Base-by-base conservation (phyloP, 148 eudicot species). In the Silene uniflora region DNA sequence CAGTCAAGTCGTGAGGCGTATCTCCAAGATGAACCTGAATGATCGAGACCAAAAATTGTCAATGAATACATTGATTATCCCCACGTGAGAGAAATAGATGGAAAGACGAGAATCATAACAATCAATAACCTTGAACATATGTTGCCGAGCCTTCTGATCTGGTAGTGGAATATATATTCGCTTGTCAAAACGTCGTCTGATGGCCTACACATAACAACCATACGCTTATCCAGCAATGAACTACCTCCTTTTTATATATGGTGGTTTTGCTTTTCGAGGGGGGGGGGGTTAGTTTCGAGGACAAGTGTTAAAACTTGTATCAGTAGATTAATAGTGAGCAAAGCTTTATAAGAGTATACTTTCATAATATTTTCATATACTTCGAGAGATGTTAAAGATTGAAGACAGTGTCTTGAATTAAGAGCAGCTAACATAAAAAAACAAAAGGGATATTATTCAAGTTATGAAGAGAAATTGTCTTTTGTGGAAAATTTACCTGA, bases 101-200 rank as follows among this genome's bases (percentile, higher is more conserved):
- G 59, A 32, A 21, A 16, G 62, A 73, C 49, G 10, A 70, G 64
- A 32, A 72, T 10, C 10, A 75, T 35, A 73, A 52, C 71, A 73
- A 46, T 60, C 65, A 27, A 77, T 64, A 79, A 94, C 98, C 81
- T 94, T 94, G 83, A 94, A 94, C 93, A 94, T 94, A 79, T 94
- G 98, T 46, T 92, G 98, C 17, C 96, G 88, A 73, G 98, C 98
- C 90, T 94, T 92, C 44, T 73, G 64, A 83, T 94, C 98, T 58
- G 98, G 97, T 17, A 94, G 97, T 46, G 98, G 98, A 80, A 94
- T 94, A 78, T 94, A 92, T 69, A 94, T 94, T 67, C 98, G 93
- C 88, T 94, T 94, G 78, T 94, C 98, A 88, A 94, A 94, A 74
- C 98, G 87, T 58, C 98, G 83, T 70, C 98, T 81, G 60, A 94